A percentile compares a stretch with the other conserved stretches of the same genome.
phyloP scores from a whole-genome alignment of 2,329 filamentous ascomycete genomes.

The Colletotrichum phormii region DNA sequence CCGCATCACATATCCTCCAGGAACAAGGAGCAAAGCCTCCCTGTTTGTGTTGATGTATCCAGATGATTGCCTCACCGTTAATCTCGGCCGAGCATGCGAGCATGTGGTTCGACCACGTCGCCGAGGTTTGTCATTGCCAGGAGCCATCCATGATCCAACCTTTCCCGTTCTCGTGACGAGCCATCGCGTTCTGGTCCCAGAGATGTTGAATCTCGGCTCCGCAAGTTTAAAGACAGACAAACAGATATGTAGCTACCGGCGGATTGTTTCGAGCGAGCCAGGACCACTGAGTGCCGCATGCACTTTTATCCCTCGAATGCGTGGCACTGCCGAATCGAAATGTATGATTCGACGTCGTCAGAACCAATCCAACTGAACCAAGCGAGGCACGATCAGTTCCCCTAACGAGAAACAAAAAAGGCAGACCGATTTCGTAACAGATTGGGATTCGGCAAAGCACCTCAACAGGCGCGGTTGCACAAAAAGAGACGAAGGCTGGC shows the following conservation, averaged over 20 bases:
- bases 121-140: neutral
- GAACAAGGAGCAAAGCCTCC: neutral
- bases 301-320: neutral
- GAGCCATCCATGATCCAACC: neutral
- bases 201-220: conserved; percentile 7
- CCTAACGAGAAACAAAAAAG: neutral
- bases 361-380: neutral
- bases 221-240: neutral
- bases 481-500: neutral
- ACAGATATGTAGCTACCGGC: neutral
- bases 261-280: neutral
- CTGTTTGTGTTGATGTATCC: neutral
- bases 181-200: neutral
- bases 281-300: neutral
- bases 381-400: neutral
- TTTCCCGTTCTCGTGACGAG: neutral
- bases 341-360: neutral
- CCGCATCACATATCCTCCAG: neutral
- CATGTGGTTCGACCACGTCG: neutral
- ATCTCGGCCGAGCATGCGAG: neutral
- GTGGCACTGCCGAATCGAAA: neutral
- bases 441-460: neutral
- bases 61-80: neutral
- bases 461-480: neutral
- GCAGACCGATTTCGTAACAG: neutral